A percentile compares a stretch with the other conserved stretches of the same genome.
These are phyloP conservation scores for Paramecium tetraurelia DNA, from an alignment of 73 alveolate species.

Conservation along the genomic window DNA sequence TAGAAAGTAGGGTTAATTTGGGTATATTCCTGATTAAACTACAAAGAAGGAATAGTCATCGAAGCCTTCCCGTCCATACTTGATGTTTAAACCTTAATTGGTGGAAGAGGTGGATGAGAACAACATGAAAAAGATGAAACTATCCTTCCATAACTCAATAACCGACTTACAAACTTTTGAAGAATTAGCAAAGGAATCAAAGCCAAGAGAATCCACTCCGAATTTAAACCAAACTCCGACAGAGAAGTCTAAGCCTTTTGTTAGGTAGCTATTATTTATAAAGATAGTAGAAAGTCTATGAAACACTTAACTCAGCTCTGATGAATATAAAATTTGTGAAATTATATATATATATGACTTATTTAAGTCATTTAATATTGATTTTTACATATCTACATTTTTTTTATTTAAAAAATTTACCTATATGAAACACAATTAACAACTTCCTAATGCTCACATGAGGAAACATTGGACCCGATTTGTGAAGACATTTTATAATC, in stretches of 20 bases:
- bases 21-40: not conserved
- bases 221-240: not conserved
- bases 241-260: not conserved
- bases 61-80: not conserved
- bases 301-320: not conserved
- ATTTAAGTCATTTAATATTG: slow-evolving; percentile 27
- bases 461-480: slow-evolving; percentile 89
- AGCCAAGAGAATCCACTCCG: not conserved
- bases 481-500: slow-evolving; percentile 94
- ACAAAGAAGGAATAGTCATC: not conserved
- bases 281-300: not conserved
- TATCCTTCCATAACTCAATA: slow-evolving; percentile 15
- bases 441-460: slow-evolving; percentile 89
- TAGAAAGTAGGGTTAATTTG: not conserved
- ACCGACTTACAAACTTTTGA: slow-evolving; percentile 6
- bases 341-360: slow-evolving; percentile 30
- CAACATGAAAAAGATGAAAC: not conserved
- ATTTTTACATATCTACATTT: slow-evolving; percentile 22
- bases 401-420: slow-evolving; percentile 36
- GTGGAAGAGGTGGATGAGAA: slow-evolving; percentile 17
- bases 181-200: not conserved
- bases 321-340: not conserved
- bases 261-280: not conserved
- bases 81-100: slow-evolving; percentile 9
- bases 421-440: slow-evolving; percentile 75